These are phyloP conservation scores for Trypethelium eluteriae DNA, from an alignment of 495 filamentous ascomycete genomes.

Conservation along the genomic window DNA sequence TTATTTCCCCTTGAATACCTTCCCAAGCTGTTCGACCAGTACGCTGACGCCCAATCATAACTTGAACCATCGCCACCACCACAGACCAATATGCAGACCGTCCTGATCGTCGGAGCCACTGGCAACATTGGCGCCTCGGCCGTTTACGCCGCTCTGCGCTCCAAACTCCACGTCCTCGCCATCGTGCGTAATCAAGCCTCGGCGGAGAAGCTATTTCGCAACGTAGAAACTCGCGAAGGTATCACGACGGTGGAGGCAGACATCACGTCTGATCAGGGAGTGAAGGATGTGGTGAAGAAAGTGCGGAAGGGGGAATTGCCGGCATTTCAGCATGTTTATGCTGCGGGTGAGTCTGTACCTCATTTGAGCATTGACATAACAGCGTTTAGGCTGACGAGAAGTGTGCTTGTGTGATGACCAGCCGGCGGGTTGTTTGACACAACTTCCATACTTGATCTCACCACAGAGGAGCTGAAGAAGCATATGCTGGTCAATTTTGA, in stretches of 20 bases:
- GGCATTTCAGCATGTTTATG: constrained; percentile 39
- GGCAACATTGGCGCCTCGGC: constrained; percentile 41
- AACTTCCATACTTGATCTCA: constrained; percentile 29
- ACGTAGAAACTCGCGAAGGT: constrained; percentile 32
- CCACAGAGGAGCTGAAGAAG: constrained; percentile 27
- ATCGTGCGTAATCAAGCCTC: constrained; percentile 38
- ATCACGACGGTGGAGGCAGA: constrained; percentile 36
- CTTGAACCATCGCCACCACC: too few relatives aligned
- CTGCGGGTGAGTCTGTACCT: constrained; percentile 30
- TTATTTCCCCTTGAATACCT: too few relatives aligned
- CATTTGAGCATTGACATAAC: too few relatives aligned
- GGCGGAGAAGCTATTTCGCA: constrained; percentile 35
- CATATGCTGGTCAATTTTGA: constrained; percentile 35
- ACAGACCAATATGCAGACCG: constrained; percentile 24
- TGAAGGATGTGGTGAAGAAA: constrained; percentile 36
- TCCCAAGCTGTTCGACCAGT: too few relatives aligned
- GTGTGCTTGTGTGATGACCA: constrained; percentile 11
- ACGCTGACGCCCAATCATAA: too few relatives aligned
- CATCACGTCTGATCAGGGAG: constrained; percentile 31
- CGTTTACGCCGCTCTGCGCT: constrained; percentile 29
- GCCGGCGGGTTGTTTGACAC: constrained; percentile 32
- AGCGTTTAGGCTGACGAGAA: not conserved
- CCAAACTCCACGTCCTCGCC: constrained; percentile 35
- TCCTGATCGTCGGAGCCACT: constrained; percentile 39
- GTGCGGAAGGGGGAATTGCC: constrained; percentile 37